Evolutionary conservation across 768 basidiomycete species (phyloP).

Genomic region (Panellus pusillus): DNA sequence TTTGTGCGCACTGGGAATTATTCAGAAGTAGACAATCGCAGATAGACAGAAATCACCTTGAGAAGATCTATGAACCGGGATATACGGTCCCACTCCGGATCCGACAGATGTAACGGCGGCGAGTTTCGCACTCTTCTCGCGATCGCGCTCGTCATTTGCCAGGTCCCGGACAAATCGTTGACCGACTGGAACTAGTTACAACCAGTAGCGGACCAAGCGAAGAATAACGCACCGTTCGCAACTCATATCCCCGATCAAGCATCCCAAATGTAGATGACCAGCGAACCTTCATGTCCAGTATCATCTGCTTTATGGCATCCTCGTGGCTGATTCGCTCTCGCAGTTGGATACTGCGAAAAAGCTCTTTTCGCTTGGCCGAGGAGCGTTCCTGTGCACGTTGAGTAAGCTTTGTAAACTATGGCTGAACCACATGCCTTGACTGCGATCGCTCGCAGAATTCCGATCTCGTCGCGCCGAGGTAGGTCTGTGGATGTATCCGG

Average conservation of each 20-base stretch:
- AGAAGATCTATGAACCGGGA: conserved; percentile 22
- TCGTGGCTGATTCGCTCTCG: not conserved
- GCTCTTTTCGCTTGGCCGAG: conserved; percentile 24
- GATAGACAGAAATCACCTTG: not conserved
- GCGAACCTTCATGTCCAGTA: conserved; percentile 28
- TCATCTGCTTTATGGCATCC: conserved; percentile 13
- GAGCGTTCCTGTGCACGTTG: conserved; percentile 21
- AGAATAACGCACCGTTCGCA: too few species aligned
- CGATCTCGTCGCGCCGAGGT: conserved; percentile 19
- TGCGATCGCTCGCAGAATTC: conserved; percentile 26
- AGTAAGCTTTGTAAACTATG: not conserved
- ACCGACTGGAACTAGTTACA: too few species aligned
- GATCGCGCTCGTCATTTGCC: conserved; percentile 28
- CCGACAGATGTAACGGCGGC: too few species aligned
- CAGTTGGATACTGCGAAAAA: conserved; percentile 23
- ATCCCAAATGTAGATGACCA: conserved; percentile 31
- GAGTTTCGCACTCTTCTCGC: conserved; percentile 18
- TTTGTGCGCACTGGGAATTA: conserved; percentile 26
- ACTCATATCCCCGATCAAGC: conserved; percentile 23
- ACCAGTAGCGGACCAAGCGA: too few species aligned
- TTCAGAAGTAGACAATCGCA: not conserved
- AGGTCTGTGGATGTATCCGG: not conserved
- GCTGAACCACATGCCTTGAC: conserved; percentile 29
- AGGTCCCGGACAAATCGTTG: conserved; percentile 24
- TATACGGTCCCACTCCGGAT: conserved; percentile 28